phyloP scores from a whole-genome alignment of 257 asterid species.

The Ocimum tenuiflorum region DNA sequence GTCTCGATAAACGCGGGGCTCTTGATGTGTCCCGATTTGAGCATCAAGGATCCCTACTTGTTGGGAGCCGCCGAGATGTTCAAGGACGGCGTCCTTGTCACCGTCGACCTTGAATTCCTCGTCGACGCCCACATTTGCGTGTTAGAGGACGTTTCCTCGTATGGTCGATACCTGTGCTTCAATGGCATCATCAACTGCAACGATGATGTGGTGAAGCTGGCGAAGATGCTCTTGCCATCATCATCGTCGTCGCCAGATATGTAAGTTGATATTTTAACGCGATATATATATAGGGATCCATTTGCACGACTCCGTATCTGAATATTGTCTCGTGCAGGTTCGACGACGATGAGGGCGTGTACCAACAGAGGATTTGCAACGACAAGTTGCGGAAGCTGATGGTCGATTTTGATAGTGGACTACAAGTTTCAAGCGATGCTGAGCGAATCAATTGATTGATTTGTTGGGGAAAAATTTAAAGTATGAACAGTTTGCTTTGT shows the following conservation, averaged over 20 bases:
- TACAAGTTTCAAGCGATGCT: slow-evolving; percentile 1
- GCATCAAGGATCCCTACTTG: slow-evolving; percentile 67
- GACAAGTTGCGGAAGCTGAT: slow-evolving; percentile 66
- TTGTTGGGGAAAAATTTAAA: not conserved
- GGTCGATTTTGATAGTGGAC: slow-evolving; percentile 52
- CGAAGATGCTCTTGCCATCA: slow-evolving; percentile 42
- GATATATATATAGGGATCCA: too few relatives aligned
- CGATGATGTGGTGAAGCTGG: slow-evolving; percentile 51
- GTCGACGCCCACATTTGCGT: slow-evolving; percentile 80
- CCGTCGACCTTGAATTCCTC: slow-evolving; percentile 69
- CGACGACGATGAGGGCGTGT: slow-evolving; percentile 48
- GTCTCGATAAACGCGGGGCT: slow-evolving; percentile 72
- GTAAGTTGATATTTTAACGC: slow-evolving; percentile 21
- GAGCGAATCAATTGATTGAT: not conserved
- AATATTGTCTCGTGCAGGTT: slow-evolving; percentile 29
- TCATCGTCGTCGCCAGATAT: slow-evolving; percentile 20
- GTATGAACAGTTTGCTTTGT: not conserved
- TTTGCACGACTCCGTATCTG: too few relatives aligned
- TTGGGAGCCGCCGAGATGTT: slow-evolving; percentile 89
- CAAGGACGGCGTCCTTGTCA: slow-evolving; percentile 69
- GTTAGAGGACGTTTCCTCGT: slow-evolving; percentile 69
- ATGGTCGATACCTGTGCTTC: slow-evolving; percentile 82
- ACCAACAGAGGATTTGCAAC: slow-evolving; percentile 70
- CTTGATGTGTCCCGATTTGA: slow-evolving; percentile 50
- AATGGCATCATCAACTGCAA: slow-evolving; percentile 46